These are phyloP conservation scores for Theileria annulata DNA, from an alignment of 169 alveolate genomes.

Conservation along the genomic window DNA sequence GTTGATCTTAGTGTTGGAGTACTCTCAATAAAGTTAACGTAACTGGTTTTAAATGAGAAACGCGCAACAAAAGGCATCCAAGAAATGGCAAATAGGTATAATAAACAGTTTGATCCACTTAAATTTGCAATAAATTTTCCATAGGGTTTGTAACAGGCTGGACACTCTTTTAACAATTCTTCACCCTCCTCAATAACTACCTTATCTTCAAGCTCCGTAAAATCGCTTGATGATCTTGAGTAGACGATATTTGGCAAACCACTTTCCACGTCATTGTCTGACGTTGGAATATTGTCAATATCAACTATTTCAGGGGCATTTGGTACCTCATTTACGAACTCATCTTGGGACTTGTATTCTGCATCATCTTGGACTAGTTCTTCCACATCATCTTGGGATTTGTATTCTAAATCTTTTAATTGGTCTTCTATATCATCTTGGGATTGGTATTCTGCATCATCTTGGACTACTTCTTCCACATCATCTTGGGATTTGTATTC, in stretches of 20 bases:
- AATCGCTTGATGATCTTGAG: neutral
- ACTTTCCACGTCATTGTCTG: neutral
- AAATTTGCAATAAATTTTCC: conserved; percentile 6
- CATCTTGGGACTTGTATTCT: too few species aligned
- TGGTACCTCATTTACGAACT: neutral
- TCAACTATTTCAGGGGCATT: neutral
- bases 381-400: too few species aligned
- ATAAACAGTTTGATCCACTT: neutral
- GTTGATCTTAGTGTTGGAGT: neutral
- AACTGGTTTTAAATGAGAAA: conserved; percentile 3
- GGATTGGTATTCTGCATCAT: too few species aligned
- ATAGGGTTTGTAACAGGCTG: conserved; percentile 3
- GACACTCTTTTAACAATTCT: conserved; percentile 15
- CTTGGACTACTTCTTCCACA: too few species aligned
- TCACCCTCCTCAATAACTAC: neutral
- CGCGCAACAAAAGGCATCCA: conserved; percentile 6
- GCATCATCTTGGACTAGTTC: too few species aligned
- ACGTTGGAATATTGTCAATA: neutral
- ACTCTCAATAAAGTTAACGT: conserved; percentile 18
- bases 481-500: too few species aligned
- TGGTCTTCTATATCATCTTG: too few species aligned
- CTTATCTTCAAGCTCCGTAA: neutral
- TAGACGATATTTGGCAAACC: neutral
- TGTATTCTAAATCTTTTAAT: too few species aligned
- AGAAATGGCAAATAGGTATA: neutral